Base-by-base conservation (phyloP, 805 yeast genomes). In the Myxozyma udenii region DNA sequence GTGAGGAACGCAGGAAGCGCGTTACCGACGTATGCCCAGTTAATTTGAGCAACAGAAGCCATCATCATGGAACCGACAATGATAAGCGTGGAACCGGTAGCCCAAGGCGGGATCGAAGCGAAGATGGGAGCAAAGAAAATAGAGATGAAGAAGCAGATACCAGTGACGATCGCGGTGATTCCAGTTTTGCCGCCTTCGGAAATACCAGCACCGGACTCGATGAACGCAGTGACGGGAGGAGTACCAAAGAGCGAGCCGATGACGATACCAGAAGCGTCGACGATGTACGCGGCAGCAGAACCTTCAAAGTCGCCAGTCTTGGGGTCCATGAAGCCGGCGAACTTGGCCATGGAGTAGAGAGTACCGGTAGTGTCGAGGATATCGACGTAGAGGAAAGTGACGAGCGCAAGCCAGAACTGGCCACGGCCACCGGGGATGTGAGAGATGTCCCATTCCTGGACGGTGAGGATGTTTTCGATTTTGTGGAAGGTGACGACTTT, bases 31-130 rank as follows among this genome's bases (percentile, higher is more conserved):
- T 58, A 58, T 21, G 41, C 25, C 62, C 62, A 58, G 50, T 58
- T 58, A 32, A 58, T 53, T 14, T 53, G 53, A 2, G 61, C 49
- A 21, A 49, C 56, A 16, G 59, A 30, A 26, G 48, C 40, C 54
- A 57, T 57, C 62, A 58, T 58, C 62, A 58, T 57, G 22, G 58
- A 36, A 21, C 62, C 62, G 41, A 58, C 62, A 35, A 58, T 33
- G 39, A 58, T 46, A 18, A 58, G 44, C 21, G 61, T 57, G n/a
- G 61, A 46, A 6, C 62, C 62, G 21, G 62, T 58, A 6, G 62
- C 62, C 62, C 62, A 58, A 3, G 61, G 57, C 4, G 62, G 62
- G 36, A 58, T 58, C 12, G 61, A 56, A 14, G 62, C 61, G 32
- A 58, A 58, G 44, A 58, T 58, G 22, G 62, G 62, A 3, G 62